Conservation (phyloP, 306 rosid genomes). For the Castanea sativa region DNA sequence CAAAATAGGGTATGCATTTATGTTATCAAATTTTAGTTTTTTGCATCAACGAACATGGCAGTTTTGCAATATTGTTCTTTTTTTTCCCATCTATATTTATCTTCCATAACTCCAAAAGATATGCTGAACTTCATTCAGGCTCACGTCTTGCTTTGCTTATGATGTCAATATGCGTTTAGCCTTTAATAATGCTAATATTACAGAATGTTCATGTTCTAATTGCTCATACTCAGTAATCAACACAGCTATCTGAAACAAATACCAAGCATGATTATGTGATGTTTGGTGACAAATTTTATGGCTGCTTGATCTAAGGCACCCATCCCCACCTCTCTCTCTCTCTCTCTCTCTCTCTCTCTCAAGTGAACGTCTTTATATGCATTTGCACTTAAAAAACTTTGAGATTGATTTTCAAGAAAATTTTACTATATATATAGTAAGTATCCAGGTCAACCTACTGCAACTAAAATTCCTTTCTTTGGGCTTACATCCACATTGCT, state of each 20-base stretch:
- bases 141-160: no score
- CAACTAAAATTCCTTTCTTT: conserved; percentile 5
- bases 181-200: neutral
- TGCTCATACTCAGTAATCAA: no score
- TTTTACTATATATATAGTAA: neutral
- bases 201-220: neutral
- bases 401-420: neutral
- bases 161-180: no score
- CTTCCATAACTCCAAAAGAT: neutral
- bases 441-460: neutral
- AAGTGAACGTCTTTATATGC: neutral
- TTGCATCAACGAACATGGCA: neutral
- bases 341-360: no score
- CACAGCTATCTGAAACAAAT: neutral
- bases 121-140: neutral
- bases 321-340: no score
- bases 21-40: neutral
- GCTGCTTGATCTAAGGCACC: neutral
- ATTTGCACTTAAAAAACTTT: neutral
- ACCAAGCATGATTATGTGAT: neutral
- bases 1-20: neutral
- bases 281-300: neutral
- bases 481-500: conserved; percentile 9
- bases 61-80: neutral
- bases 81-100: neutral